Base-by-base conservation (phyloP, 129 eudicot genomes). In the Solidago caesia region DNA sequence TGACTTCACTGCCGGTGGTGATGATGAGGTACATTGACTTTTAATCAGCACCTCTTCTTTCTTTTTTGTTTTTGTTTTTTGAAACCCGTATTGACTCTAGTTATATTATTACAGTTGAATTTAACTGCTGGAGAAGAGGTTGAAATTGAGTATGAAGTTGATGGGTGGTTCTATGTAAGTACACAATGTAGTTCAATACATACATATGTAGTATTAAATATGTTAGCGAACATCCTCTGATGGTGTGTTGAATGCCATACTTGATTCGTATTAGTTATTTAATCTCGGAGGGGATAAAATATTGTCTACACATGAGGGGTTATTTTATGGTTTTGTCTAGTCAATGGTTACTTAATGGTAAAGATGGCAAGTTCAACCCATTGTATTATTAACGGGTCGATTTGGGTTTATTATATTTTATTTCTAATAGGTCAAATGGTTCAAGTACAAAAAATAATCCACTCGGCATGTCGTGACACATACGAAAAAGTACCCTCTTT, bases 131-230 rank as follows among this genome's bases (percentile, higher is more conserved):
- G 98, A 29, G 98, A 93, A 76, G 98, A 88, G 63, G 85, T 94
- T 9, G 97, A 90, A 71, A 94, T 94, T 70, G 98, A 94, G 66
- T 81, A 94, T 39, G 98, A 94, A 86, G 98, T 94, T 44, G 98
- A 94, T 85, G 98, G 98, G 82, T 94, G 97, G 98, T 94, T 82
- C 84, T 88, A 86, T 85, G 98, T 90, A 88, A 94, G 98, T 86
- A 80, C 63, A 76, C 71, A 47, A 56, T 25, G 33, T 57, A 7
- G 11, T 15, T 52, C 6, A 51, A 71, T 55, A 16, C 27, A 25
- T 46, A 15, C 25, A 68, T 42, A 61, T 16, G 13, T 5, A 27
- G 57, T 14, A 73, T 69, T 13, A 33, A 39, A 5, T 48, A 33
- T 62, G 67, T 33, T 39, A 62, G 67, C 42, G 33, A 33, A 8